phyloP scores from a whole-genome alignment of 1,139 yeast genomes.

The Kluyveromyces sp. region DNA sequence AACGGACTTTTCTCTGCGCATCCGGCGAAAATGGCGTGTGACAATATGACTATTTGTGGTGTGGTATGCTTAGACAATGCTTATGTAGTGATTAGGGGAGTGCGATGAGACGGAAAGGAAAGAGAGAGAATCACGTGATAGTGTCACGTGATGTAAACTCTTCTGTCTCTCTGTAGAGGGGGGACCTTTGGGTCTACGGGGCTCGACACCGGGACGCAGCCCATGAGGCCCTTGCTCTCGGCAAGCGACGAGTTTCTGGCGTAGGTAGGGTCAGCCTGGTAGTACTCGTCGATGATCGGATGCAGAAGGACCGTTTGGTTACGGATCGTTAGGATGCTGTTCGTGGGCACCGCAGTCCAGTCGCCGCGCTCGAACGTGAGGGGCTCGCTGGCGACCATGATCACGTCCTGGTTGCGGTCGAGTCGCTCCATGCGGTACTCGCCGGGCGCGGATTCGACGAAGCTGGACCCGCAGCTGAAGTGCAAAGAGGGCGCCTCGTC shows the following conservation, averaged over 20 bases:
- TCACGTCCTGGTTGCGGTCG: conserved; percentile 86
- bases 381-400: conserved; percentile 96
- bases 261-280: conserved; percentile 59
- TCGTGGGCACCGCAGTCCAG: conserved; percentile 96
- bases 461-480: conserved; percentile 87
- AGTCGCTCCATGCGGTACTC: conserved; percentile 90
- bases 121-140: not conserved
- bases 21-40: no score
- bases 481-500: conserved; percentile 96
- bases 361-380: conserved; percentile 93
- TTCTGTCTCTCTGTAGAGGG: conserved; percentile 67
- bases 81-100: not conserved
- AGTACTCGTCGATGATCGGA: conserved; percentile 86
- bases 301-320: conserved; percentile 83
- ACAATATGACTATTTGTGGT: no score
- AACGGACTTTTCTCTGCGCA: not conserved
- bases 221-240: conserved; percentile 85
- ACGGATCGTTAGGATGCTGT: conserved; percentile 75
- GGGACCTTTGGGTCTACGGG: conserved; percentile 57
- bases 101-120: not conserved
- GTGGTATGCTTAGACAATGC: no score
- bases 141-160: conserved; percentile 3
- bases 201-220: conserved; percentile 53
- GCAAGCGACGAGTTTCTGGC: conserved; percentile 77
- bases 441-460: conserved; percentile 83